Base-by-base conservation (phyloP, 2,329 filamentous ascomycete genomes). In the Ciborinia camelliae region DNA sequence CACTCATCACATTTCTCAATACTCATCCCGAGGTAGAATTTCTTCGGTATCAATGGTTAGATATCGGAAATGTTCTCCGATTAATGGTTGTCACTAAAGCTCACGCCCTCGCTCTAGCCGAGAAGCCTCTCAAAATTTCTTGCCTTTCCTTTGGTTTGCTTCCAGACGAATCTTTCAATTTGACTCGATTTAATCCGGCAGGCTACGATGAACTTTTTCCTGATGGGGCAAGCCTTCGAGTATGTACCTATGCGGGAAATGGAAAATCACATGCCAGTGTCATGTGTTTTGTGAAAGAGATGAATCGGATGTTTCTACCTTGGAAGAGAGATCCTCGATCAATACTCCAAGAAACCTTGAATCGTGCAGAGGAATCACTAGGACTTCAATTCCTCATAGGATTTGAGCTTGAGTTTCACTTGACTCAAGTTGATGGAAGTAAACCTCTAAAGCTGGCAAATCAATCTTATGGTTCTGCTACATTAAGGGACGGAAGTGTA, bases 391-490 rank as follows among this genome's bases (percentile, higher is more conserved):
- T 92, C 53, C 79, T 87, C 0, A 76, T 91, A 26, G 91, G 91
- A 0, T 93, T 94, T 69, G 91, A 96, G 75, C 85, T 95, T 48
- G 91, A 95, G 75, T 85, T 94, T 18, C 81, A 90, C 3, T 86
- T 95, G 66, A 78, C 92, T 67, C 80, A 20, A 72, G 30, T 52
- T 4, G 50, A 32, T 18, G 48, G 73, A 5, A 72, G 75, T 5
- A 26, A 48, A 8, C 41, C 63, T 20, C 15, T 23, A 68, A 69
- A 74, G 2, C 75, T 75, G 8, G 76, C 80, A 68, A 71, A 76
- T 1, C 80, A 88, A 0, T 74, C 81, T 15, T 83, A 82, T 9
- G 30, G 58, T 18, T 80, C 82, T 58, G 86, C 3, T 91, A 89
- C 89, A n/a, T 15, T 87, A 85, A 1, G 82, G 85, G 41, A 81